Conservation (phyloP, 768 basidiomycete genomes). For the Boletus sp. region DNA sequence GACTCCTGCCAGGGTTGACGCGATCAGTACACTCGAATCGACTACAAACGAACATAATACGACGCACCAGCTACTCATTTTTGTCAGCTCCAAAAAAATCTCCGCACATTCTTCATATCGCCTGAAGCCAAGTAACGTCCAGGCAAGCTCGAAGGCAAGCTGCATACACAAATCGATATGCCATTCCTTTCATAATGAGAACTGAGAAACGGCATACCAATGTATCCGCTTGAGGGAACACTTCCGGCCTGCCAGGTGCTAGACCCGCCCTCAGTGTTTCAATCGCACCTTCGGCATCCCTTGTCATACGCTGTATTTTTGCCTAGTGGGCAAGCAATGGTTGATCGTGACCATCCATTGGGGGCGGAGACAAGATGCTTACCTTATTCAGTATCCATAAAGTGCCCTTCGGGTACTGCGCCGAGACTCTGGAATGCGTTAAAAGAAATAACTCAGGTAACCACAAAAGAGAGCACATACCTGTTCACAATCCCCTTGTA, state of each 20-base stretch:
- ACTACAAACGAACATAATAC: not conserved
- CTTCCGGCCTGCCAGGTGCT: constrained; percentile 44
- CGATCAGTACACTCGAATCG: not conserved
- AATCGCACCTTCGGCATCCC: constrained; percentile 64
- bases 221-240: constrained; percentile 70
- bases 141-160: constrained; percentile 76
- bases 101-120: constrained; percentile 67
- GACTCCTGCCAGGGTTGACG: constrained; percentile 48
- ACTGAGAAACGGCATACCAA: constrained; percentile 38
- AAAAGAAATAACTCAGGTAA: not conserved
- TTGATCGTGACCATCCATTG: not conserved
- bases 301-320: constrained; percentile 71
- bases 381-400: constrained; percentile 75
- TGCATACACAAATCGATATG: constrained; percentile 21
- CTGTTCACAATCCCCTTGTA: constrained; percentile 63
- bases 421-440: constrained; percentile 40
- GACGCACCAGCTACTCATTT: constrained; percentile 66
- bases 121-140: constrained; percentile 64
- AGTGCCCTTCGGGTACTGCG: constrained; percentile 61
- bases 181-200: not conserved
- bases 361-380: constrained; percentile 1
- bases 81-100: constrained; percentile 58
- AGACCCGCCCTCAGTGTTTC: constrained; percentile 56
- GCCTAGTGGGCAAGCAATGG: constrained; percentile 40
- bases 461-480: constrained; percentile 34